These are phyloP conservation scores for Cyclotella kingstonii DNA, from an alignment of 108 stramenopile genomes.

Conservation along the genomic window DNA sequence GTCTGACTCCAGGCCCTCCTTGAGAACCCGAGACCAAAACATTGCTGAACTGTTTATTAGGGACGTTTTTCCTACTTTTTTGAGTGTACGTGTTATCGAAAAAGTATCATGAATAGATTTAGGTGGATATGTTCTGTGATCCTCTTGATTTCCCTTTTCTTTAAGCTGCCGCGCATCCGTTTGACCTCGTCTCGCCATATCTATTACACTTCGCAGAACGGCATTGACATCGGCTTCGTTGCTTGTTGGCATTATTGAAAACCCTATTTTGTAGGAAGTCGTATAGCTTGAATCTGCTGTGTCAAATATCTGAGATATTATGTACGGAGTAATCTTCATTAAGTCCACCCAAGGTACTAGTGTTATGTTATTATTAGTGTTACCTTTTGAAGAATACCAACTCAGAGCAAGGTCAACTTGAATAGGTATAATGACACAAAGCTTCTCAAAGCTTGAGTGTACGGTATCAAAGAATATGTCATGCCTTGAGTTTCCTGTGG, in stretches of 20 bases:
- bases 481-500: neutral
- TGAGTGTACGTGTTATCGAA: conserved; percentile 1
- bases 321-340: conserved; percentile 6
- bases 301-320: neutral
- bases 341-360: conserved; percentile 11
- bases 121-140: neutral
- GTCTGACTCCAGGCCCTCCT: neutral
- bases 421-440: neutral
- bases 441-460: conserved; percentile 2
- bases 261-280: neutral
- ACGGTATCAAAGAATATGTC: conserved; percentile 3
- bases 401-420: neutral
- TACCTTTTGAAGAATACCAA: neutral
- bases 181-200: neutral
- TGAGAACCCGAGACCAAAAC: conserved; percentile 18
- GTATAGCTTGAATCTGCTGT: neutral
- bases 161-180: neutral
- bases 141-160: neutral
- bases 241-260: neutral
- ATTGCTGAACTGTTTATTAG: neutral
- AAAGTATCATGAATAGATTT: conserved; percentile 9
- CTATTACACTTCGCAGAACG: conserved; percentile 2
- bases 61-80: neutral
- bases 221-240: neutral
- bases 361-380: neutral